A percentile compares a stretch with the other conserved stretches of the same genome.
These are phyloP conservation scores for Vigna trinervia DNA, from an alignment of 306 rosid species.

Conservation along the genomic window DNA sequence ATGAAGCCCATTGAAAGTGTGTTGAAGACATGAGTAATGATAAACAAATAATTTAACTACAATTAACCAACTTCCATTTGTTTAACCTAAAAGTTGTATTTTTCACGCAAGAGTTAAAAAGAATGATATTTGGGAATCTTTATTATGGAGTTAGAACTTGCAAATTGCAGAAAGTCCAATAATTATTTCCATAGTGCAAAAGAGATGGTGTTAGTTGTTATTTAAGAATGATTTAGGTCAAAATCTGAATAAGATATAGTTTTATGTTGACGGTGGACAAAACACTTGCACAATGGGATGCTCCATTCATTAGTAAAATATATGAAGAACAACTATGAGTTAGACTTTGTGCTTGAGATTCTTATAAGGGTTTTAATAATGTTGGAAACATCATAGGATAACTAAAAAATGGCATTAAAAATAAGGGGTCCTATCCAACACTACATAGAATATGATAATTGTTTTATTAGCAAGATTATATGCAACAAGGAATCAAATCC, in stretches of 20 bases:
- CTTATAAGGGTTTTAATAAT: conserved; percentile 25
- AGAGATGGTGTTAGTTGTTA: conserved; percentile 10
- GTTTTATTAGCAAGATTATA: conserved; percentile 34
- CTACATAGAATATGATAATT: conserved; percentile 25
- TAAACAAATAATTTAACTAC: not conserved
- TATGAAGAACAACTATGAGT: not conserved
- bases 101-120: not conserved
- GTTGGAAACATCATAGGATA: conserved; percentile 24
- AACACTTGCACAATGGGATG: conserved; percentile 11
- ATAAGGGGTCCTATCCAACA: conserved; percentile 27
- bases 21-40: conserved; percentile 21
- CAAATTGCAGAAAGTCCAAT: conserved; percentile 36
- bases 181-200: not conserved
- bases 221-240: conserved; percentile 28
- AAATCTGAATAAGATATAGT: conserved; percentile 31
- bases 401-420: conserved; percentile 6
- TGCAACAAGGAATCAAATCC: conserved; percentile 49
- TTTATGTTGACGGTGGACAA: conserved; percentile 50
- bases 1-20: not conserved
- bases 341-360: conserved; percentile 47
- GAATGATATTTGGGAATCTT: conserved; percentile 33
- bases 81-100: conserved; percentile 27
- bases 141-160: conserved; percentile 38
- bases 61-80: conserved; percentile 26
- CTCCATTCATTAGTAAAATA: conserved; percentile 5